Evolutionary conservation across 1,284 basidiomycete species (phyloP), one percentile per base, ranked within the genome.

Genomic region (Trametes versicolor): DNA sequence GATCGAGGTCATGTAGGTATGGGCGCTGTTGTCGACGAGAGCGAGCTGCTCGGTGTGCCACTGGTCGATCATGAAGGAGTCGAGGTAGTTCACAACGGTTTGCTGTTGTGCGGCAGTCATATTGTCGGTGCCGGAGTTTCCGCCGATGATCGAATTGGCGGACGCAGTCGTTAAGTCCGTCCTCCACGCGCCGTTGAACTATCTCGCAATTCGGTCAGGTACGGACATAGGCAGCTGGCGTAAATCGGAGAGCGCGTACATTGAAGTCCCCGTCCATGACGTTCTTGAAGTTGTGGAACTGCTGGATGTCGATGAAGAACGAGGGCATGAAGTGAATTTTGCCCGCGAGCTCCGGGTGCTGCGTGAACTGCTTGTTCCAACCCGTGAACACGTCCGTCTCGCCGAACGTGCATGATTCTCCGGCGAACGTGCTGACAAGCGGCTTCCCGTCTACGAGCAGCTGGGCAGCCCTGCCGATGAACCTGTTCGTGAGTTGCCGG

Each of bases 361-460:
- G 77, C n/a, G 80, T 75, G 71, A 90, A 90, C 70, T 90, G 84
- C 0, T 78, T 77, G 52, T 75, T 77, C 90, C 90, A 92, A 49
- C 88, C 90, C 2, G 83, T 75, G 2, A 77, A 67, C 19, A 79
- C 79, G 55, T 78, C 85, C 71, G 86, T 85, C 17, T 64, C 60
- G 58, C 92, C 93, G 72, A 94, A 94, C 0, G 78, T 81, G 74
- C 92, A 94, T 51, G 81, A 77, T 68, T 93, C 89, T 21, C 94
- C 94, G 3, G 92, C 81, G 76, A 96, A 95, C 1, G 92, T 92
- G 0, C 90, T 91, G 0, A 91, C 90, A 58, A 95, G 84, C 19
- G 88, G 84, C 54, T 83, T 84, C 62, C 80, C 80, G 68, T 83
- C 77, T 70, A 85, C 86, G 63, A 79, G 80, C 55, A 93, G 79